Conservation (phyloP, 1,284 basidiomycete species). For the Amylostereum areolatum region DNA sequence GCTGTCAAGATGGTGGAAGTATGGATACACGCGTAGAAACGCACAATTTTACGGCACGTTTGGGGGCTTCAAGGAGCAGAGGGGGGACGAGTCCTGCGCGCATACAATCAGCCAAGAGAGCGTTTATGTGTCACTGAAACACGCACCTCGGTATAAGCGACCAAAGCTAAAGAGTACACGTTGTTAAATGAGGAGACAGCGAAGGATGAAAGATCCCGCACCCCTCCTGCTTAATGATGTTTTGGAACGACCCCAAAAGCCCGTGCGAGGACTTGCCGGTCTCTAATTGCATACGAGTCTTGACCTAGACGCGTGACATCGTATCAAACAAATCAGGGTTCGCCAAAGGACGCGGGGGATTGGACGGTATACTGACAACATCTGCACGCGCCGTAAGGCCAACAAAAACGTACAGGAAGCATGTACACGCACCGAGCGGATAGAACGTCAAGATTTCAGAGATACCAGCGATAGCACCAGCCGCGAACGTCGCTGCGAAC, state of each 20-base stretch:
- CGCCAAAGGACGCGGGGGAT: constrained; percentile 16
- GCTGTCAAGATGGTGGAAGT: background rate
- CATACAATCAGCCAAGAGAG: background rate
- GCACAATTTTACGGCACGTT: constrained; percentile 96
- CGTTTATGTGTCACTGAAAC: background rate
- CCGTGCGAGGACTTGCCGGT: constrained; percentile 73
- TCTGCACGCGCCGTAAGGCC: constrained; percentile 13
- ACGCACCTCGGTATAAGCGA: constrained; percentile 79
- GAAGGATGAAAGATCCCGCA: constrained; percentile 29
- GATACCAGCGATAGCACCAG: constrained; percentile 85
- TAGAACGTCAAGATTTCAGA: constrained; percentile 92
- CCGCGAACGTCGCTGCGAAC: constrained; percentile 82
- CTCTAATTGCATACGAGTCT: constrained; percentile 97
- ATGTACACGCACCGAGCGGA: constrained; percentile 67
- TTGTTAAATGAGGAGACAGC: background rate
- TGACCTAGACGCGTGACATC: constrained; percentile 53
- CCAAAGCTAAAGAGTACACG: constrained; percentile 46
- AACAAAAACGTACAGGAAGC: background rate
- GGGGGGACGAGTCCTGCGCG: constrained; percentile 81
- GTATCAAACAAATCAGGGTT: constrained; percentile 13
- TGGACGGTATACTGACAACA: constrained; percentile 22
- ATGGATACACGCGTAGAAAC: constrained; percentile 17
- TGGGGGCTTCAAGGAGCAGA: constrained; percentile 93
- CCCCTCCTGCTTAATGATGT: constrained; percentile 84
- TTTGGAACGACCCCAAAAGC: constrained; percentile 75